These are phyloP conservation scores for Aurinia saxatilis DNA, from an alignment of 345 rosid species.

Conservation along the genomic window DNA sequence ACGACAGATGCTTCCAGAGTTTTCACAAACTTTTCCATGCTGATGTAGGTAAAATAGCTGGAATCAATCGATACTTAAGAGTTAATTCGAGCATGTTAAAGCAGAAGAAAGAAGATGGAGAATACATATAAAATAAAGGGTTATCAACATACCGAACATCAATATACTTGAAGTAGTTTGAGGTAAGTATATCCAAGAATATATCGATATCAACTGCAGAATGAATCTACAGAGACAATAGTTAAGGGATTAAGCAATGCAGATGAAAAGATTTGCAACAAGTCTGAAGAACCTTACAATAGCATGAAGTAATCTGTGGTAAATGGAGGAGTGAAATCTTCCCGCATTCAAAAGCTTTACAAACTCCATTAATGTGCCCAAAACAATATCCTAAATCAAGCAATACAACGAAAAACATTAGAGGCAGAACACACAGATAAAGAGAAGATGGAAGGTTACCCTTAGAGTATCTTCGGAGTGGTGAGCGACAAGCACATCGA, in stretches of 20 bases:
- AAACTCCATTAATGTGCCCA: conserved; percentile 78
- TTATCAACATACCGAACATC: conserved; percentile 59
- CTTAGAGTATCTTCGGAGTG: conserved; percentile 47
- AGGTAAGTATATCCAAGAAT: conserved; percentile 43
- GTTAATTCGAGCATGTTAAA: neutral
- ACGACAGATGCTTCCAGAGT: conserved; percentile 34
- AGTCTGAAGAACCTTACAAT: conserved; percentile 41
- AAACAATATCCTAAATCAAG: conserved; percentile 54
- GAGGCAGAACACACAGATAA: neutral
- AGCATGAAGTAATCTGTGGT: conserved; percentile 52
- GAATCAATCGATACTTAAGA: neutral
- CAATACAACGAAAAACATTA: neutral
- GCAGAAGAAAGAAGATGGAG: neutral
- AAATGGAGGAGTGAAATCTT: conserved; percentile 60
- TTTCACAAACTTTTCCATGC: conserved; percentile 59
- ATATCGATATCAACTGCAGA: conserved; percentile 35
- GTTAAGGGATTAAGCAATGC: neutral
- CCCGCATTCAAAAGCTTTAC: conserved; percentile 67
- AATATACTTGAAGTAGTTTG: conserved; percentile 67
- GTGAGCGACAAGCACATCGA: conserved; percentile 40
- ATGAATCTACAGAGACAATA: conserved; percentile 41
- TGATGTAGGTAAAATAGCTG: conserved; percentile 78
- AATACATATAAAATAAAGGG: neutral
- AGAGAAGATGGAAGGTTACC: conserved; percentile 28
- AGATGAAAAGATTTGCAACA: neutral